Percentiles rank a stretch among this genome's conserved stretches.
phyloP scores from a whole-genome alignment of 2,329 filamentous ascomycete genomes.

The Ramularia endophylla region DNA sequence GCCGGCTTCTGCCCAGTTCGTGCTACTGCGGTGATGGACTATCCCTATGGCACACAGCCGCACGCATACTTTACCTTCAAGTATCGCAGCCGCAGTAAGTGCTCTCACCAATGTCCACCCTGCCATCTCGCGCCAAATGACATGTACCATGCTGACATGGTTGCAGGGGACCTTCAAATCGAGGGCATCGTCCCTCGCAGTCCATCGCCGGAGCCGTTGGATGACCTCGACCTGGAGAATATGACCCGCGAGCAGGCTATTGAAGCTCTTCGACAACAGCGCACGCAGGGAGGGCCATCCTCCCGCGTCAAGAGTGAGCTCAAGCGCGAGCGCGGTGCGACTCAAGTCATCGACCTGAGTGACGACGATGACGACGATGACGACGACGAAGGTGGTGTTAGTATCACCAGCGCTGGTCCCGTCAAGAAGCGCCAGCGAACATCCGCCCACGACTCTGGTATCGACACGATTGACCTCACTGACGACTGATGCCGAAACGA shows the following conservation, averaged over 20 bases:
- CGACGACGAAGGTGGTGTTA: constrained; percentile 5
- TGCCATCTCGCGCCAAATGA: too few relatives aligned
- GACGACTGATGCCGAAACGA: too few relatives aligned
- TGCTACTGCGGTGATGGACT: neutral
- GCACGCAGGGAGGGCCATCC: neutral
- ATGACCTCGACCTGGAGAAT: constrained; percentile 21
- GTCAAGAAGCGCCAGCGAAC: constrained; percentile 8
- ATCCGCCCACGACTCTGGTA: too few relatives aligned
- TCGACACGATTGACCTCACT: too few relatives aligned
- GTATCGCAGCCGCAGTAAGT: constrained; percentile 17
- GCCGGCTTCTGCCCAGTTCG: neutral
- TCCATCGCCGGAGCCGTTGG: constrained; percentile 23
- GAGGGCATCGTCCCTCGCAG: constrained; percentile 24
- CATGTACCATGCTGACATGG: too few relatives aligned
- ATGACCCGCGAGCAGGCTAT: constrained; percentile 21
- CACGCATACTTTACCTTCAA: constrained; percentile 21
- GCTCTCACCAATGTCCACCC: too few relatives aligned
- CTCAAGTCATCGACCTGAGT: too few relatives aligned
- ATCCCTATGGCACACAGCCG: constrained; percentile 15
- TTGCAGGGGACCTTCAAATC: constrained; percentile 22
- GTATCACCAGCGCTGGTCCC: constrained; percentile 3
- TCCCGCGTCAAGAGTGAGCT: constrained; percentile 16
- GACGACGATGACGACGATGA: constrained; percentile 16
- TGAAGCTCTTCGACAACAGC: constrained; percentile 16
- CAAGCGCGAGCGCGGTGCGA: constrained; percentile 15